These are phyloP conservation scores for Suillus lakei DNA, from an alignment of 768 basidiomycete genomes.

Conservation along the genomic window DNA sequence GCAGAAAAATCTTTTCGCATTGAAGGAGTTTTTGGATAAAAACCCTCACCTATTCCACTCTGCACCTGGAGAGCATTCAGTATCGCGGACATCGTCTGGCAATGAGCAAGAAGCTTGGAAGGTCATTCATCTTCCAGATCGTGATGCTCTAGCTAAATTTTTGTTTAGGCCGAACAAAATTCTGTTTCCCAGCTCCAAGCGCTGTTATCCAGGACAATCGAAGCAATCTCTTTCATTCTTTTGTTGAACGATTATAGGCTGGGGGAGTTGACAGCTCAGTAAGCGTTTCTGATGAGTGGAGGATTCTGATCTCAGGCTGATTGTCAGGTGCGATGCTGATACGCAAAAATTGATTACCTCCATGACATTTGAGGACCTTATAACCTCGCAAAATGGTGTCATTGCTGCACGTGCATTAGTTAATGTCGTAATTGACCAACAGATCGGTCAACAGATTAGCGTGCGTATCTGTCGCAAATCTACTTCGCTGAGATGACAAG, in stretches of 20 bases:
- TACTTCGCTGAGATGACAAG: conserved; percentile 12
- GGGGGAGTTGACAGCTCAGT: conserved; percentile 84
- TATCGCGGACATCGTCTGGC: conserved; percentile 55
- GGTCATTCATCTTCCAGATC: conserved; percentile 42
- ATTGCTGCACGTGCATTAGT: conserved; percentile 89
- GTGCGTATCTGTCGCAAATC: conserved; percentile 48
- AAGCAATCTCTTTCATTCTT: conserved; percentile 92
- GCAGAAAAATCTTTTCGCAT: conserved; percentile 77
- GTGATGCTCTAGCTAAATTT: conserved; percentile 15
- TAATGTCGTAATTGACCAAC: conserved; percentile 96
- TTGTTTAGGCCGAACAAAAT: conserved; percentile 71
- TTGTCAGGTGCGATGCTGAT: conserved; percentile 68
- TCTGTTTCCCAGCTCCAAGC: conserved; percentile 80
- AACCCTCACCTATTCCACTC: conserved; percentile 89
- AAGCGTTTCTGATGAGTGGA: conserved; percentile 27
- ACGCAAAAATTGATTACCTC: conserved; percentile 69
- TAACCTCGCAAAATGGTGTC: conserved; percentile 85
- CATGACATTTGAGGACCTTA: conserved; percentile 85
- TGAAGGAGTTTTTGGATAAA: conserved; percentile 78
- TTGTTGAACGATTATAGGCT: conserved; percentile 91
- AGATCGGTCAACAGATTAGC: conserved; percentile 95
- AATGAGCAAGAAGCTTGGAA: conserved; percentile 90
- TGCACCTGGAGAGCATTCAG: conserved; percentile 69
- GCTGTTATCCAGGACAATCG: conserved; percentile 84
- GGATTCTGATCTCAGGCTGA: conserved; percentile 14